Percentiles rank a stretch among this genome's conserved stretches.
Conservation (phyloP, 2,329 filamentous ascomycete species). For the Xylaria polymorpha region DNA sequence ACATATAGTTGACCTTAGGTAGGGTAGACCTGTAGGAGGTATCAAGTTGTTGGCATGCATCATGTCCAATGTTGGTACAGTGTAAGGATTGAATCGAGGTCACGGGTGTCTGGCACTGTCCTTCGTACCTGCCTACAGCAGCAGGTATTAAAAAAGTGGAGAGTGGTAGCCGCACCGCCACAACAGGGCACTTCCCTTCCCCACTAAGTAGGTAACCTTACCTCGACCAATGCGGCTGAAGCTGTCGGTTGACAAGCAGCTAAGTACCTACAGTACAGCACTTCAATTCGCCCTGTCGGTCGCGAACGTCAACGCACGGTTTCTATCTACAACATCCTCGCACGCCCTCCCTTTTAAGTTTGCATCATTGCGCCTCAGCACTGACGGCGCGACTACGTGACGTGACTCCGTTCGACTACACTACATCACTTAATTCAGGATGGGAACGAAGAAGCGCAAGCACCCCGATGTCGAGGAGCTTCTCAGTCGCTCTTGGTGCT, state of each 20-base stretch:
- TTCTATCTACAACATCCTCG: conserved; percentile 10
- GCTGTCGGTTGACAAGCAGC: conserved; percentile 8
- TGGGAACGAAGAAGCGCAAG: conserved; percentile 92
- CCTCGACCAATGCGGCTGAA: conserved; percentile 31
- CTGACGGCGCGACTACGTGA: background rate
- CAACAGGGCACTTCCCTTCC: background rate
- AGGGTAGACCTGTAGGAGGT: too few relatives aligned
- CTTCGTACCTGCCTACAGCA: too few relatives aligned
- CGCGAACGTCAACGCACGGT: conserved; percentile 18
- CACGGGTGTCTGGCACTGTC: too few relatives aligned
- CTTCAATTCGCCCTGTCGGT: conserved; percentile 16
- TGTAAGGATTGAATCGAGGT: too few relatives aligned
- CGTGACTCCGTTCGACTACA: background rate
- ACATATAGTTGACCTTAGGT: too few relatives aligned
- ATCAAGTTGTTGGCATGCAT: too few relatives aligned
- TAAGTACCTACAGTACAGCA: background rate
- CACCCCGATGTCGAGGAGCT: conserved; percentile 90
- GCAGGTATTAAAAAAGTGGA: background rate
- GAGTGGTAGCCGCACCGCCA: background rate
- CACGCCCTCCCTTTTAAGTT: background rate
- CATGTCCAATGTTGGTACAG: too few relatives aligned
- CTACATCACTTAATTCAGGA: conserved; percentile 53
- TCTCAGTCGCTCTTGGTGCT: conserved; percentile 91
- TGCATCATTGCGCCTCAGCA: background rate
- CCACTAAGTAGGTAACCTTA: background rate